These are phyloP conservation scores for Rhynchosporium secalis DNA, from an alignment of 2,329 filamentous ascomycete genomes.

Conservation along the genomic window DNA sequence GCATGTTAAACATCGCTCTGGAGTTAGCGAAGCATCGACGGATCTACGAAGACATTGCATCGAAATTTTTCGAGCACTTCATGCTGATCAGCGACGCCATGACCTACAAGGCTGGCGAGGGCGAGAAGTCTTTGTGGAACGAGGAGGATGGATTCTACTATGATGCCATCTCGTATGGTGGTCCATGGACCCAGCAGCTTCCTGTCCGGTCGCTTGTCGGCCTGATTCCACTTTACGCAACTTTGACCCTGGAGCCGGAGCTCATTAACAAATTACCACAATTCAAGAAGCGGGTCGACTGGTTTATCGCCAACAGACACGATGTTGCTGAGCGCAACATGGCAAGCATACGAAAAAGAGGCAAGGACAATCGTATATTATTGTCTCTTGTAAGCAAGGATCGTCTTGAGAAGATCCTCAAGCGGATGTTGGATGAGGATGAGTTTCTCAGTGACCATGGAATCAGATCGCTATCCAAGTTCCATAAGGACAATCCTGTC, in stretches of 20 bases:
- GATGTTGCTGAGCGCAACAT: slow-evolving; percentile 93
- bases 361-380: slow-evolving; percentile 85
- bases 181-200: slow-evolving; percentile 89
- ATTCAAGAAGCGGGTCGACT: slow-evolving; percentile 90
- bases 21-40: slow-evolving; percentile 94
- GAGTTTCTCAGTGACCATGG: slow-evolving; percentile 91
- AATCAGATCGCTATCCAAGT: slow-evolving; percentile 88
- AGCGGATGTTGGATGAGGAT: slow-evolving; percentile 89
- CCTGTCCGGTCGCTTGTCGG: slow-evolving; percentile 91
- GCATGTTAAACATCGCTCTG: slow-evolving; percentile 94
- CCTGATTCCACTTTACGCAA: slow-evolving; percentile 89
- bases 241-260: slow-evolving; percentile 88
- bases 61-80: slow-evolving; percentile 99
- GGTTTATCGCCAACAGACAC: slow-evolving; percentile 86
- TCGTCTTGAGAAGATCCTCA: slow-evolving; percentile 83
- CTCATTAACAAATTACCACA: slow-evolving; percentile 86
- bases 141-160: slow-evolving; percentile 98
- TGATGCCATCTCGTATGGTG: slow-evolving; percentile 94
- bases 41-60: slow-evolving; percentile 94
- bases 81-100: slow-evolving; percentile 97
- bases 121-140: slow-evolving; percentile 88
- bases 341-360: slow-evolving; percentile 85
- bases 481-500: slow-evolving; percentile 85
- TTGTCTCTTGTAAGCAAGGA: slow-evolving; percentile 91
- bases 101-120: slow-evolving; percentile 73